Conservation (phyloP, 371 early-diverging fungal species). For the Lichtheimia ornata region DNA sequence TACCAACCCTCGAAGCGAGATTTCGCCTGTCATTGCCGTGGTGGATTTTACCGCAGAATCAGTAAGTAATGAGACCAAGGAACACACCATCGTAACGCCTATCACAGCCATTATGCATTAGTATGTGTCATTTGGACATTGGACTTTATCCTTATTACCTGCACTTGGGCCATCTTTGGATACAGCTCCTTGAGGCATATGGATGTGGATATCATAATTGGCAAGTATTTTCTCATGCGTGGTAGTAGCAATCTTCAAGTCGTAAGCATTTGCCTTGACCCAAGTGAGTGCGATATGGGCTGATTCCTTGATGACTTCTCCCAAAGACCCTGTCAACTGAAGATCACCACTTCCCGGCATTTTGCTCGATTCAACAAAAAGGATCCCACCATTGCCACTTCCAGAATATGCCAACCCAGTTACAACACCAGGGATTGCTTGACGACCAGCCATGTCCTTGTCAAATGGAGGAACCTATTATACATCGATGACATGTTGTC, state of each 20-base stretch:
- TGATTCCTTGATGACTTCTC: constrained; percentile 88
- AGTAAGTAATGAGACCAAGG: constrained; percentile 76
- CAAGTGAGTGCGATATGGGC: constrained; percentile 80
- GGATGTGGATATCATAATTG: constrained; percentile 76
- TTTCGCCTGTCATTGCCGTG: constrained; percentile 85
- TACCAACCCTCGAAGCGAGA: constrained; percentile 80
- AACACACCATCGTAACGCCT: constrained; percentile 71
- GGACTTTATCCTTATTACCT: background rate
- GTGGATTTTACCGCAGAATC: constrained; percentile 53
- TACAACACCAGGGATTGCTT: constrained; percentile 71
- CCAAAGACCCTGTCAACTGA: constrained; percentile 80
- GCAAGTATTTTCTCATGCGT: constrained; percentile 35
- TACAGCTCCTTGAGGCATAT: constrained; percentile 80
- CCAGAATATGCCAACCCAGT: constrained; percentile 84
- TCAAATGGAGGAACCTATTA: constrained; percentile 28
- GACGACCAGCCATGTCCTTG: constrained; percentile 70
- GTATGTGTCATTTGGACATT: background rate
- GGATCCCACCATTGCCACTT: constrained; percentile 72
- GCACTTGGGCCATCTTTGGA: constrained; percentile 85
- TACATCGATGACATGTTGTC: background rate
- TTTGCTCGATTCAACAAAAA: constrained; percentile 80
- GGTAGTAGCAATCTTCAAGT: constrained; percentile 50
- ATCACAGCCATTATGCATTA: background rate
- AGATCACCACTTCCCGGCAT: constrained; percentile 76
- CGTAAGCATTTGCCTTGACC: constrained; percentile 71